Percentiles rank a stretch among this genome's conserved stretches.
phyloP scores from a whole-genome alignment of 2,329 filamentous ascomycete genomes.

The Exophiala sideris region DNA sequence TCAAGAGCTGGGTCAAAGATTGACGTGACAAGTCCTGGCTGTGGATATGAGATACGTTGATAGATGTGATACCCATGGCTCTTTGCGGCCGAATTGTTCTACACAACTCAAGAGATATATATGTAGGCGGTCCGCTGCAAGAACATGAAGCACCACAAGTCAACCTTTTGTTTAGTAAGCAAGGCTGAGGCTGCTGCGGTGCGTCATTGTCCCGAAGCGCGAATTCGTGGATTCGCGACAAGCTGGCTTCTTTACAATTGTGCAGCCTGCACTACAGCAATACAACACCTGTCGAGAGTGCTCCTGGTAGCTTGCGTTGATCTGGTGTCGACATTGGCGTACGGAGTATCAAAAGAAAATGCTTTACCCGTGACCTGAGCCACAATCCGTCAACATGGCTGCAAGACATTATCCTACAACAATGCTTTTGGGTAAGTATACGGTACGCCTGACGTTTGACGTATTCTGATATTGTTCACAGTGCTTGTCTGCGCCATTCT shows the following conservation, averaged over 20 bases:
- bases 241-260: slow-evolving; percentile 15
- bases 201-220: slow-evolving; percentile 16
- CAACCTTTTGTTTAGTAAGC: not conserved
- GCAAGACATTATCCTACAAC: not conserved
- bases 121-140: too few relatives aligned
- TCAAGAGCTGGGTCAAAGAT: too few relatives aligned
- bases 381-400: slow-evolving; percentile 11
- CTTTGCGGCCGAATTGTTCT: too few relatives aligned
- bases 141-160: too few relatives aligned
- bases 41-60: too few relatives aligned
- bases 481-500: slow-evolving; percentile 1
- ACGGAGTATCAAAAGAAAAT: slow-evolving; percentile 3
- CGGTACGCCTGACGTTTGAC: not conserved
- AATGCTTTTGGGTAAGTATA: slow-evolving; percentile 12
- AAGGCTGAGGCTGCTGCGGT: slow-evolving; percentile 11
- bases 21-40: too few relatives aligned
- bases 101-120: too few relatives aligned
- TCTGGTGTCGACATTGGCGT: not conserved
- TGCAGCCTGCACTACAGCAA: not conserved
- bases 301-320: not conserved
- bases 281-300: too few relatives aligned
- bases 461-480: not conserved
- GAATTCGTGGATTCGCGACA: slow-evolving; percentile 10
- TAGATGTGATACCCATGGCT: too few relatives aligned
- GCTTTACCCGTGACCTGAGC: slow-evolving; percentile 6